Evolutionary conservation across 352 stramenopile genomes (phyloP).

Genomic region (Phytophthora sansomeana): DNA sequence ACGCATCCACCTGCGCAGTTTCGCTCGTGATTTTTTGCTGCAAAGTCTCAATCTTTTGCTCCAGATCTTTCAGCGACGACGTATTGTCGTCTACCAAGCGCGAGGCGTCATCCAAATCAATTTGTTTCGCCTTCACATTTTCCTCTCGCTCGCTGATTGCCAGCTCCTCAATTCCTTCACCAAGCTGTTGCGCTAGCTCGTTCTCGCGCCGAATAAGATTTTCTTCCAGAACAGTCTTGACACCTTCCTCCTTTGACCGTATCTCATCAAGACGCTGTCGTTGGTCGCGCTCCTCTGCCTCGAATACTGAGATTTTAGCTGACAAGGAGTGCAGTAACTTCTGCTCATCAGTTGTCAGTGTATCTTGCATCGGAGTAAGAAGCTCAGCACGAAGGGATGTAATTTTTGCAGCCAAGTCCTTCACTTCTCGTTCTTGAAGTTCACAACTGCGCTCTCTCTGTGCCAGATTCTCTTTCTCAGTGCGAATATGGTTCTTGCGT

Average conservation of each 20-base stretch:
- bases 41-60: constrained; percentile 61
- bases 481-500: constrained; percentile 77
- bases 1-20: constrained; percentile 49
- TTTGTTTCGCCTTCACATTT: constrained; percentile 87
- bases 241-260: constrained; percentile 85
- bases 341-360: constrained; percentile 63
- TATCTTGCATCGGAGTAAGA: constrained; percentile 80
- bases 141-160: constrained; percentile 71
- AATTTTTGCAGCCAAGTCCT: constrained; percentile 64
- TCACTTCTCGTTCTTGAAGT: constrained; percentile 70
- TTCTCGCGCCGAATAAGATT: constrained; percentile 92
- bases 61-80: constrained; percentile 63
- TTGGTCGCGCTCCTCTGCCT: constrained; percentile 89
- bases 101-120: constrained; percentile 89
- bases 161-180: constrained; percentile 69
- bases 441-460: constrained; percentile 68
- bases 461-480: constrained; percentile 56
- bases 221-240: constrained; percentile 92
- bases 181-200: constrained; percentile 69
- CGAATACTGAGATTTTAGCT: constrained; percentile 74
- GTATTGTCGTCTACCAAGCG: constrained; percentile 74
- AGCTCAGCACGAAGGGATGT: constrained; percentile 64
- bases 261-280: constrained; percentile 88
- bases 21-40: constrained; percentile 65
- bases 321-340: constrained; percentile 67